phyloP scores from a whole-genome alignment of 2,329 filamentous ascomycete genomes.

The Immersiporthe knoxdaviesiana region DNA sequence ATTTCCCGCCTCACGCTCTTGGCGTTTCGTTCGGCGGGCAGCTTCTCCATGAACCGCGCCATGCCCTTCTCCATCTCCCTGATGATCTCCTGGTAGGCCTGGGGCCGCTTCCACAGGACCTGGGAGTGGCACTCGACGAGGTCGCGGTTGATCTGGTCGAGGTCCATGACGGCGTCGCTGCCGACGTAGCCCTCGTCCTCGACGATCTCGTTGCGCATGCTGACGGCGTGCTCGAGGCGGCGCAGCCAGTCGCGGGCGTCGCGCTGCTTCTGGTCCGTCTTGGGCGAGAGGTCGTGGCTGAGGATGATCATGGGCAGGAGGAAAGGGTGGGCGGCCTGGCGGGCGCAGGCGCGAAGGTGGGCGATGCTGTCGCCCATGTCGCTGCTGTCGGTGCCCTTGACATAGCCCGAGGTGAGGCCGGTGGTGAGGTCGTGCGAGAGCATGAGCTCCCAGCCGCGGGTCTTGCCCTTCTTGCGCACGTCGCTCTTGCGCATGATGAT shows the following conservation, averaged over 20 bases:
- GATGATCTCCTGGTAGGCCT: constrained; percentile 61
- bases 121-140: constrained; percentile 66
- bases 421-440: constrained; percentile 60
- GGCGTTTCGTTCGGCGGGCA: constrained; percentile 31
- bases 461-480: constrained; percentile 65
- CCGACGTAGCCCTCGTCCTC: constrained; percentile 57
- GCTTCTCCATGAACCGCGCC: constrained; percentile 44
- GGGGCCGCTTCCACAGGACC: constrained; percentile 65
- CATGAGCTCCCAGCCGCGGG: constrained; percentile 67
- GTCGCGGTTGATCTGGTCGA: constrained; percentile 64
- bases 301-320: constrained; percentile 63
- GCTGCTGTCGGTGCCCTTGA: constrained; percentile 63
- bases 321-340: constrained; percentile 60
- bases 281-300: constrained; percentile 58
- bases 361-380: constrained; percentile 54
- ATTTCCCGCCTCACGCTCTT: constrained; percentile 30
- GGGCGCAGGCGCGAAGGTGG: constrained; percentile 54
- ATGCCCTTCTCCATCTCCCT: constrained; percentile 54
- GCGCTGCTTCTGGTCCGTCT: constrained; percentile 64
- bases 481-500: constrained; percentile 69
- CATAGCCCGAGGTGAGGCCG: constrained; percentile 61
- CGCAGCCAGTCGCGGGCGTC: constrained; percentile 66
- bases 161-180: constrained; percentile 53
- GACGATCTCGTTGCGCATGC: constrained; percentile 62
- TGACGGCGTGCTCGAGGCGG: constrained; percentile 63